Evolutionary conservation across 331 rosid genomes (phyloP).

Genomic region (Dryas integrifolia): DNA sequence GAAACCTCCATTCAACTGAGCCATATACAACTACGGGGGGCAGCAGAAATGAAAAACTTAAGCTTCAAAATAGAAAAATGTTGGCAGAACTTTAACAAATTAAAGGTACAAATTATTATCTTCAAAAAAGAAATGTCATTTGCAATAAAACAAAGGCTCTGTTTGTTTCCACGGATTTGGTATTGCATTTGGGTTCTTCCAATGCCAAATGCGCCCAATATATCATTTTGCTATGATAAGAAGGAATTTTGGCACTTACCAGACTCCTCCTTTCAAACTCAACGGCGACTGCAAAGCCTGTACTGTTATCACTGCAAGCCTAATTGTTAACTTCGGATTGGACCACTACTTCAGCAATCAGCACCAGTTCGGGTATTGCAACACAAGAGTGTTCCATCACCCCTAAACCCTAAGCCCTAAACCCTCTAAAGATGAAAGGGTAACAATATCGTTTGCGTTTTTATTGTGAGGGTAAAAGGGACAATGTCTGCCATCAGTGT

Average conservation of each 20-base stretch:
- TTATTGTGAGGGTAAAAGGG: no score
- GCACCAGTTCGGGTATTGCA: not conserved
- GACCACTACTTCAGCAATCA: not conserved
- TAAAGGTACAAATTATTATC: not conserved
- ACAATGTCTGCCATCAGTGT: no score
- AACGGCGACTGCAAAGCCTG: slow-evolving; percentile 1
- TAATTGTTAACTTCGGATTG: not conserved
- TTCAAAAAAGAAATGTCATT: not conserved
- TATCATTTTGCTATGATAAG: not conserved
- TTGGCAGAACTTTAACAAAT: not conserved
- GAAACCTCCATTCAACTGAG: not conserved
- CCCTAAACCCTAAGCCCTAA: slow-evolving; percentile 11
- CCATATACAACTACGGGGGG: not conserved
- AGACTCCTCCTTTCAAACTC: slow-evolving; percentile 5
- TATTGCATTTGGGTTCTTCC: not conserved
- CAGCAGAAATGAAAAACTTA: not conserved
- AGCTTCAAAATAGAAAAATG: not conserved
- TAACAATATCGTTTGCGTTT: not conserved
- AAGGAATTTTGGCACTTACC: not conserved
- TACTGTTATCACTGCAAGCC: not conserved
- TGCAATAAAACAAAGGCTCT: not conserved
- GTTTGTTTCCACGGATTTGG: not conserved
- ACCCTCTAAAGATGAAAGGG: not conserved
- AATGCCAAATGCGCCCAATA: not conserved
- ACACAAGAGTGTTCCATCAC: not conserved